Conservation (phyloP, 306 rosid genomes). For the Vigna angularis region DNA sequence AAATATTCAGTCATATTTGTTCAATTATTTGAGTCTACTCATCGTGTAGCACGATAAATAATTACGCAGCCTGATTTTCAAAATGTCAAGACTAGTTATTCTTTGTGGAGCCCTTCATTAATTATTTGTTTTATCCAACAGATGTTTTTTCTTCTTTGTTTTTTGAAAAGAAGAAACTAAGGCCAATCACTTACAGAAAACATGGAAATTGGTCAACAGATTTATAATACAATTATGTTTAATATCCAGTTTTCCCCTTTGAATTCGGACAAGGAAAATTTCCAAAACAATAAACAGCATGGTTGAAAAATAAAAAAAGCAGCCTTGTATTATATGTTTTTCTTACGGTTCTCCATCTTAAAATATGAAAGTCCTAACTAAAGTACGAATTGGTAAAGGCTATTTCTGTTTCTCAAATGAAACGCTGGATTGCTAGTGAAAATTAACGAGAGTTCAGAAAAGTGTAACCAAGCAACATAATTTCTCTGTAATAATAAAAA, state of each 20-base stretch:
- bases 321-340: neutral
- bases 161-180: neutral
- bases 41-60: neutral
- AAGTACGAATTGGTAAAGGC: neutral
- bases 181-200: neutral
- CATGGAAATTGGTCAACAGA: neutral
- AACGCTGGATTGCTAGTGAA: neutral
- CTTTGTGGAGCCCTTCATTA: neutral
- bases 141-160: neutral
- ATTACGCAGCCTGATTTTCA: neutral
- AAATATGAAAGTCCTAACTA: neutral
- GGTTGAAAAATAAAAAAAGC: neutral
- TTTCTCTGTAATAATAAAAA: too few species aligned
- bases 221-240: neutral
- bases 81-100: neutral
- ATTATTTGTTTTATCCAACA: neutral
- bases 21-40: neutral
- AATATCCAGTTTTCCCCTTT: neutral
- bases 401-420: neutral
- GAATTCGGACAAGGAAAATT: neutral
- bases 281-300: neutral
- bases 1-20: neutral
- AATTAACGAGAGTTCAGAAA: too few species aligned
- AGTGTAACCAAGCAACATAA: too few species aligned
- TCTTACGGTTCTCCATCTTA: neutral